phyloP scores from a whole-genome alignment of 495 filamentous ascomycete genomes.

The Penicillium ochrochloron region DNA sequence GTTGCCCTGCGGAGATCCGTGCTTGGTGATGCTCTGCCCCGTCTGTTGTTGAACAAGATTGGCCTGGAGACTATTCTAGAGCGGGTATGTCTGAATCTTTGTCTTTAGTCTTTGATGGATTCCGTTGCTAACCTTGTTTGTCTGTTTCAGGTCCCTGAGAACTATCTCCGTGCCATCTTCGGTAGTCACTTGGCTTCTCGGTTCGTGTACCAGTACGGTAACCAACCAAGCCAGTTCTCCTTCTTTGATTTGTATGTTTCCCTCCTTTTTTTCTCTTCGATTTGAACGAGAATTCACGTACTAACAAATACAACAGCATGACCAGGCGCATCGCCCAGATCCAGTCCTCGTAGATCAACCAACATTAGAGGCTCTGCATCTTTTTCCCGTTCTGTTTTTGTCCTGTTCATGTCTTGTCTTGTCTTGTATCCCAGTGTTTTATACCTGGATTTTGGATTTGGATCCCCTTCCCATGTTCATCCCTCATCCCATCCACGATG shows the following conservation, averaged over 20 bases:
- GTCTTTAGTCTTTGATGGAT: neutral
- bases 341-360: constrained; percentile 27
- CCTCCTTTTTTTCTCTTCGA: neutral
- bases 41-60: constrained; percentile 83
- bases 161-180: constrained; percentile 93
- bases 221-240: constrained; percentile 90
- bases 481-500: neutral
- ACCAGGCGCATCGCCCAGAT: constrained; percentile 54
- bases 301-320: constrained; percentile 51
- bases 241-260: constrained; percentile 95
- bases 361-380: constrained; percentile 5
- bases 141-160: constrained; percentile 72
- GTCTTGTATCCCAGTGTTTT: neutral
- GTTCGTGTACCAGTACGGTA: constrained; percentile 95
- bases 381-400: constrained; percentile 8
- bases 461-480: neutral
- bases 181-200: constrained; percentile 92
- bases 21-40: constrained; percentile 83
- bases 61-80: constrained; percentile 84
- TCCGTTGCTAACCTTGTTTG: constrained; percentile 18
- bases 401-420: neutral
- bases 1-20: constrained; percentile 75
- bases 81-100: constrained; percentile 56
- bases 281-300: neutral
- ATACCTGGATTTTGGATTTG: neutral